Base-by-base conservation (phyloP, 495 filamentous ascomycete genomes). In the Penicillium odoratum region DNA sequence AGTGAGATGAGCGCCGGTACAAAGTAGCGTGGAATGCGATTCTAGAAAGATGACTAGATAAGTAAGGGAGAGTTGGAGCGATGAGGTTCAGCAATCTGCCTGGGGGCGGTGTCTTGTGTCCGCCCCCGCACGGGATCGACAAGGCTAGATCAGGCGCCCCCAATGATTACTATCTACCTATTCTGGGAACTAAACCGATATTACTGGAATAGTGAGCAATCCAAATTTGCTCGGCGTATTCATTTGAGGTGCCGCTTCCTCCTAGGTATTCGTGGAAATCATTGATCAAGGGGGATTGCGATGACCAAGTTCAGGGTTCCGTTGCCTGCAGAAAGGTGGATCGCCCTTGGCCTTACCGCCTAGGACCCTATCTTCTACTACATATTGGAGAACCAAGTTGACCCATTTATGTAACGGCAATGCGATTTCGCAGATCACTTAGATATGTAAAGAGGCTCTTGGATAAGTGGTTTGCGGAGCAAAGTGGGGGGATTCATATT, bases 41-140 rank as follows among this genome's bases (percentile, higher is more conserved):
- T 11, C 11, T 9, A 36, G 18, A 31, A 21, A 21, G 21, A 21
- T 2, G 21, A 21, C 21, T 21, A 21, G 21, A 21, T 21, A 21
- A 21, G 21, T 21, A 26, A 28, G 25, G 16, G n/a, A n/a, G 34
- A 29, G 40, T 33, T 43, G 44, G 11, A 26, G 54, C 25, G 44
- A 31, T 34, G 47, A 47, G 18, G 45, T 51, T 52, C 7, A 57
- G 40, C 16, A 31, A 56, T 34, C 25, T 53, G 45, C n/a, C 53
- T 50, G 46, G 55, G 52, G 65, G 65, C 65, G 65, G 65, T 68
- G 65, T 63, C 65, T 62, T 62, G 65, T 68, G 65, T 63, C 65
- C 48, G 57, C 56, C 59, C 63, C 65, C 59, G 62, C 59, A 34
- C 48, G 57, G 59, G 62, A 68, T 68, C 62, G 62, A 57, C 59